Conservation (phyloP, 768 basidiomycete genomes). For the Kwoniella dendrophila region DNA sequence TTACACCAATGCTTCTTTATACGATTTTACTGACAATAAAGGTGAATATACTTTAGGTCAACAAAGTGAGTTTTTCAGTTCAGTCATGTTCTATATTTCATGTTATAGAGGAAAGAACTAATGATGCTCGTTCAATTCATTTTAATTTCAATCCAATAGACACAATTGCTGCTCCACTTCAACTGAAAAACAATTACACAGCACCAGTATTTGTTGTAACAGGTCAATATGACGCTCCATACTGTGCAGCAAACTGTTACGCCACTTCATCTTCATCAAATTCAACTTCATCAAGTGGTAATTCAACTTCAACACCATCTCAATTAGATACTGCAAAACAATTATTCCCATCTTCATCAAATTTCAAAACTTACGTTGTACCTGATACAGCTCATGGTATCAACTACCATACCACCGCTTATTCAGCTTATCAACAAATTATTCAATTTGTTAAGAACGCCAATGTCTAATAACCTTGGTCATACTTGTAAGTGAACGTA, state of each 20-base stretch:
- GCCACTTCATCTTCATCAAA: conserved; percentile 22
- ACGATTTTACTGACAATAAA: conserved; percentile 36
- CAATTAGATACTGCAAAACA: conserved; percentile 41
- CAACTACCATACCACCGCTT: conserved; percentile 41
- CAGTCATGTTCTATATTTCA: too few species aligned
- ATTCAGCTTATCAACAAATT: conserved; percentile 40
- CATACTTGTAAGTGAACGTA: too few species aligned
- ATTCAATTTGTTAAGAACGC: conserved; percentile 23
- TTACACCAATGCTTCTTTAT: conserved; percentile 34
- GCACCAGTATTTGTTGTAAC: conserved; percentile 39
- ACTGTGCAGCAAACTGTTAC: conserved; percentile 38
- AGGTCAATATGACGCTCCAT: conserved; percentile 38
- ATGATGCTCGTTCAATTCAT: not conserved
- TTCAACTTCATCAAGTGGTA: not conserved
- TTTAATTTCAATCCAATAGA: conserved; percentile 18
- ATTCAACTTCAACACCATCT: conserved; percentile 6
- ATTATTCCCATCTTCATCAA: conserved; percentile 28
- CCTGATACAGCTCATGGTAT: conserved; percentile 43
- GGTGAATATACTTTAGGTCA: conserved; percentile 44
- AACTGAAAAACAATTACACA: conserved; percentile 22
- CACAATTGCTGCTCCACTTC: conserved; percentile 24
- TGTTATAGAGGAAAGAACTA: not conserved
- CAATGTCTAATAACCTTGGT: not conserved
- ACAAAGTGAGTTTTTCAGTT: conserved; percentile 21
- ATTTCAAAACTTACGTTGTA: conserved; percentile 37